These are phyloP conservation scores for Pogostemon cablin DNA, from an alignment of 257 asterid species.

Conservation along the genomic window DNA sequence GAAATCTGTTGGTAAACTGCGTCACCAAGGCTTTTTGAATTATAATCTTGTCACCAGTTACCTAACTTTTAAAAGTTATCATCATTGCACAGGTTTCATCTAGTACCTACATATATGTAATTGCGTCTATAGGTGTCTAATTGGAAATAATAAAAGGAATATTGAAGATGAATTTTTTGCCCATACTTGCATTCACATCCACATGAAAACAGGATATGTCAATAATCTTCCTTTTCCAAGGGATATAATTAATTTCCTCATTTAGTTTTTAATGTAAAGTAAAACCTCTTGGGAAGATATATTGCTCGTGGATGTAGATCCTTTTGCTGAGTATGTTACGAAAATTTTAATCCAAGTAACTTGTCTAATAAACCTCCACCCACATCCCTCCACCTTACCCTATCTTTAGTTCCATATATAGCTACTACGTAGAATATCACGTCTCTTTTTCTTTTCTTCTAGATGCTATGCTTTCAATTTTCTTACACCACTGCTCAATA, in stretches of 20 bases:
- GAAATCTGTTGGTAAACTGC: no score
- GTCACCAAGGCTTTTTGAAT: no score
- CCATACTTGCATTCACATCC: neutral
- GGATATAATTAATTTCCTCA: neutral
- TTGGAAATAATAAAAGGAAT: neutral
- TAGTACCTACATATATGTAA: neutral
- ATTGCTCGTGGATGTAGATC: no score
- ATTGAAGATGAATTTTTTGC: neutral
- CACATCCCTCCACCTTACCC: neutral
- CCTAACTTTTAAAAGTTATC: neutral
- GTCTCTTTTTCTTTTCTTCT: conserved; percentile 18
- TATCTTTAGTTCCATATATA: neutral
- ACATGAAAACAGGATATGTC: neutral
- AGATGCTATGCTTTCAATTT: neutral
- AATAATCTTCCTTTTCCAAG: neutral
- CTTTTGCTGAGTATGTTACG: no score
- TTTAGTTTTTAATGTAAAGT: neutral
- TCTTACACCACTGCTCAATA: neutral
- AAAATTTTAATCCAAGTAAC: neutral
- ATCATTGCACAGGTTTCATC: neutral
- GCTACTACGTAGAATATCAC: neutral
- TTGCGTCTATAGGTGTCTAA: neutral
- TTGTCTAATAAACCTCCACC: no score
- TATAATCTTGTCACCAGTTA: no score
- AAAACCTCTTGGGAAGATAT: neutral